Evolutionary conservation across 2,329 filamentous ascomycete species (phyloP).

Genomic region (Neopestalotiopsis clavispora): DNA sequence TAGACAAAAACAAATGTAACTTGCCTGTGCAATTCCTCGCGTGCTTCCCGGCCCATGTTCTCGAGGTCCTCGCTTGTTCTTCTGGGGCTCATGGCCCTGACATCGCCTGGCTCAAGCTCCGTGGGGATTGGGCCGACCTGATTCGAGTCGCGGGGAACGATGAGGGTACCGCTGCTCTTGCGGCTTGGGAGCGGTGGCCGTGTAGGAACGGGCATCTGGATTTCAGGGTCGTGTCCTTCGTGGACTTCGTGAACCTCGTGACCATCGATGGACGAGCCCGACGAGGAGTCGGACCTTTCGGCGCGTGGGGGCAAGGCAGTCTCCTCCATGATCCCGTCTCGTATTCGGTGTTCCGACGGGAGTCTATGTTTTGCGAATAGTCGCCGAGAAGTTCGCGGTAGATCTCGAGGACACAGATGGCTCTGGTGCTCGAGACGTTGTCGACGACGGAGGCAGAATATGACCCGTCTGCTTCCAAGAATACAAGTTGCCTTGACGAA

Average conservation of each 20-base stretch:
- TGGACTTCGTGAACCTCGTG: conserved; percentile 7
- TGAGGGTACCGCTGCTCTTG: conserved; percentile 82
- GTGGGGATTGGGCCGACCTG: conserved; percentile 75
- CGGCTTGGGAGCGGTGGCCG: conserved; percentile 74
- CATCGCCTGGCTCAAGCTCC: conserved; percentile 84
- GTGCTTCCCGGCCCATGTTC: conserved; percentile 81
- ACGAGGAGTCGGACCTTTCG: conserved; percentile 15
- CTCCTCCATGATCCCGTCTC: neutral
- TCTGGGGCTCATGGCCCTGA: conserved; percentile 91
- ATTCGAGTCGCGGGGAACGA: conserved; percentile 77
- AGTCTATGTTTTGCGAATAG: neutral
- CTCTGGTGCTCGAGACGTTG: neutral
- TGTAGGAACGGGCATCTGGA: conserved; percentile 56
- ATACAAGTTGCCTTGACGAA: neutral
- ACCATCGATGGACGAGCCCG: conserved; percentile 6
- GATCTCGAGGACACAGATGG: no score
- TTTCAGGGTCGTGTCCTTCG: conserved; percentile 23
- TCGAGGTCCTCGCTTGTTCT: conserved; percentile 91
- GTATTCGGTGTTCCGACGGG: neutral
- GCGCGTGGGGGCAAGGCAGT: neutral
- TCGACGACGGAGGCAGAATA: neutral
- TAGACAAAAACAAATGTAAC: conserved; percentile 24
- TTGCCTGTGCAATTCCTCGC: conserved; percentile 66
- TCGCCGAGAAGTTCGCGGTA: neutral
- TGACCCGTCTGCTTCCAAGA: neutral